phyloP scores from a whole-genome alignment of 768 basidiomycete genomes.

The Xanthoconium purpureum region DNA sequence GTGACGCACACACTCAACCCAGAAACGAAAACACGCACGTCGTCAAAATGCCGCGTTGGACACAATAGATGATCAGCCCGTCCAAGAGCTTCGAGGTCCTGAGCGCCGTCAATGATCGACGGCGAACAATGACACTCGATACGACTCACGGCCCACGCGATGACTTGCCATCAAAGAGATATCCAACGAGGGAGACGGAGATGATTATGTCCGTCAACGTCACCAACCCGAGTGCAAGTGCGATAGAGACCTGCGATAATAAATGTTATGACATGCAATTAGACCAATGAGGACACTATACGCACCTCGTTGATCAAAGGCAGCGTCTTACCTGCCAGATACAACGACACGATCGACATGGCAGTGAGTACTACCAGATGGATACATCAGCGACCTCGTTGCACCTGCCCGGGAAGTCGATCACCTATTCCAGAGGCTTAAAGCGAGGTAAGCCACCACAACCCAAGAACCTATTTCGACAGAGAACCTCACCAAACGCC shows the following conservation, averaged over 20 bases:
- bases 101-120: not conserved
- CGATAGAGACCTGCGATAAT: conserved; percentile 3
- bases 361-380: conserved; percentile 1
- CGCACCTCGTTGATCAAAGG: conserved; percentile 7
- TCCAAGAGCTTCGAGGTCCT: conserved; percentile 10
- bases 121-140: not conserved
- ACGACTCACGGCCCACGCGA: conserved; percentile 4
- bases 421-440: conserved; percentile 11
- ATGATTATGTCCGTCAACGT: conserved; percentile 17
- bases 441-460: not conserved
- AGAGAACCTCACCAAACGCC: conserved; percentile 7
- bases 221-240: conserved; percentile 10
- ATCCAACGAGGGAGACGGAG: conserved; percentile 11
- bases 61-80: conserved; percentile 6
- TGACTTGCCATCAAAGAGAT: conserved; percentile 4
- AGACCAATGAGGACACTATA: not conserved
- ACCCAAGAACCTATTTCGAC: not conserved
- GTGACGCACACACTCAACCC: not conserved
- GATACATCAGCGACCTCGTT: not conserved
- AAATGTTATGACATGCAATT: not conserved
- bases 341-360: not conserved
- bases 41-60: conserved; percentile 14
- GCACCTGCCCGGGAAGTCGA: not conserved
- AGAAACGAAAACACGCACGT: conserved; percentile 5
- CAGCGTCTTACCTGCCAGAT: not conserved